Evolutionary conservation across 2,329 filamentous ascomycete genomes (phyloP).

Genomic region (Alternaria sp.): DNA sequence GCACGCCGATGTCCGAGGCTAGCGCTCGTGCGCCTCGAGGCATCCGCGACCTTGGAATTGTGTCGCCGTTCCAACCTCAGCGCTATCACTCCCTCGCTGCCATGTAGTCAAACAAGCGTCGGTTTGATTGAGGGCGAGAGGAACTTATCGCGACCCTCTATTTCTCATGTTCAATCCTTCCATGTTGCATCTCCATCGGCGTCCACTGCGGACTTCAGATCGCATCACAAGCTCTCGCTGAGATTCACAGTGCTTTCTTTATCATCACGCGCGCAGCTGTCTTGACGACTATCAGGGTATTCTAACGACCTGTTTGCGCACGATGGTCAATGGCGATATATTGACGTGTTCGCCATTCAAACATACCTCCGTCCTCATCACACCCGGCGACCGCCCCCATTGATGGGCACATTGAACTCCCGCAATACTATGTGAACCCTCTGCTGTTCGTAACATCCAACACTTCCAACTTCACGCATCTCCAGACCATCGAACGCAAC

Average conservation of each 20-base stretch:
- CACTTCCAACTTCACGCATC: constrained; percentile 22
- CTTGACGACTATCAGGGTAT: too few relatives aligned
- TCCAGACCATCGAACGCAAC: neutral
- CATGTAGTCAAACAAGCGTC: neutral
- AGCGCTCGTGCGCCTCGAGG: neutral
- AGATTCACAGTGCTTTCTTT: neutral
- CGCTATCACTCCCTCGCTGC: neutral
- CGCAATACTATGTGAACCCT: neutral
- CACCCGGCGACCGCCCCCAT: neutral
- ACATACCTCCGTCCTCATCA: neutral
- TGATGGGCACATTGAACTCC: neutral
- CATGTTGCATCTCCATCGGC: neutral
- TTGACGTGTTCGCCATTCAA: constrained; percentile 15
- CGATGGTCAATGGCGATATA: neutral
- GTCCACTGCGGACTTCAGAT: neutral
- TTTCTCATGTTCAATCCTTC: fast-evolving
- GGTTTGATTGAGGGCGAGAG: neutral
- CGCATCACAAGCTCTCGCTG: neutral
- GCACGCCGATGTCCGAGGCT: neutral
- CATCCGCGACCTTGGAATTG: neutral
- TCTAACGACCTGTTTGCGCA: too few relatives aligned
- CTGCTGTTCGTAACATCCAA: constrained; percentile 11
- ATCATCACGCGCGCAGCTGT: neutral
- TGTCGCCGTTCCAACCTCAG: neutral
- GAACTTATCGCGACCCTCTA: neutral